Evolutionary conservation across 192 early-diverging fungal genomes (phyloP), one percentile per base, ranked within the genome.

Genomic region (Mortierella antarctica): DNA sequence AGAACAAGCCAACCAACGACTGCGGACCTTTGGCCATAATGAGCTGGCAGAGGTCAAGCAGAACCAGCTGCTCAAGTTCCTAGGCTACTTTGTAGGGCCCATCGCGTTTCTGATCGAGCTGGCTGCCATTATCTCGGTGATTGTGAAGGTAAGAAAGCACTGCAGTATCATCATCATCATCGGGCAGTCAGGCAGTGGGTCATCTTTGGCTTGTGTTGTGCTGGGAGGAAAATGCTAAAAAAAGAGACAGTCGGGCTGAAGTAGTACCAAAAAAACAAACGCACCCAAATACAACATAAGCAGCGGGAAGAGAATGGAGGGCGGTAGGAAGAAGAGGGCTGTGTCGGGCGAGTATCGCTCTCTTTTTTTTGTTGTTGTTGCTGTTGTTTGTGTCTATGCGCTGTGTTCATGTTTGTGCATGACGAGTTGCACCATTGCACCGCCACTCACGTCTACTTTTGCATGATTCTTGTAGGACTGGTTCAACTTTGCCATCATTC

Each of bases 401-500:
- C 31, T 31, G 31, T 31, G 31, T 31, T 31, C 31, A 31, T 31
- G 31, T 31, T 31, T 31, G 1, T 31, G 31, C 31, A 31, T 31
- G 31, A 31, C 31, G 31, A 31, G 31, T 31, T 31, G 31, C 31
- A 31, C 31, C 31, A 31, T 31, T 31, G 31, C 31, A 31, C 31
- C 31, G 31, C 31, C 31, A 31, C 31, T 31, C 1, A 31, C 1
- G 31, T 31, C 31, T 31, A 31, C 31, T 31, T 31, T 31, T 2
- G 13, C 62, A 64, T 49, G 17, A 31, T 64, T 23, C 53, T 41
- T 17, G 41, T 72, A 80, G 77, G 91, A 95, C 70, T 93, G 92
- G 92, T 80, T 93, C 70, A 91, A 95, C 72, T 92, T 95, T 84
- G 93, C 92, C 41, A 93, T 94, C 56, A 94, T 95, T 60, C 83